These are phyloP conservation scores for Calycina herbarum DNA, from an alignment of 2,329 filamentous ascomycete species.

Conservation along the genomic window DNA sequence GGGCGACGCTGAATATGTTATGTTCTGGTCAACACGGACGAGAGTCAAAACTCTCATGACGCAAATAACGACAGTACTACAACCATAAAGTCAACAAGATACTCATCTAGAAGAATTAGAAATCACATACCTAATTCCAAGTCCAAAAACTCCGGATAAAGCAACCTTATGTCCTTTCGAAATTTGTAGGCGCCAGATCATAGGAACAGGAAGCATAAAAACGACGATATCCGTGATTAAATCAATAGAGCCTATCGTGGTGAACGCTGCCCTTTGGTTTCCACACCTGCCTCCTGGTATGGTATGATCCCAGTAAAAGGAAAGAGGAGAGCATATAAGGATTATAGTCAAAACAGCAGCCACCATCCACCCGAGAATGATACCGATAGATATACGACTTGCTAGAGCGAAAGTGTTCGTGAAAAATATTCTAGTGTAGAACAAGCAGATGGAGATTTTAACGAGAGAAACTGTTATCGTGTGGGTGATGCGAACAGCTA, in stretches of 20 bases:
- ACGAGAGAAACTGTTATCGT: slow-evolving; percentile 9
- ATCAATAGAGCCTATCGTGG: slow-evolving; percentile 16
- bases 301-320: slow-evolving; percentile 10
- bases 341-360: slow-evolving; percentile 1
- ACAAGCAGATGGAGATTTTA: slow-evolving; percentile 35
- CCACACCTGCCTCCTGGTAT: slow-evolving; percentile 10
- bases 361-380: slow-evolving; percentile 10
- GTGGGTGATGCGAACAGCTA: slow-evolving; percentile 9
- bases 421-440: slow-evolving; percentile 17
- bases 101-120: too few relatives aligned
- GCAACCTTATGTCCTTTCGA: slow-evolving; percentile 10
- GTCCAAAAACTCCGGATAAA: slow-evolving; percentile 13
- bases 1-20: slow-evolving; percentile 10
- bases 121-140: slow-evolving; percentile 9
- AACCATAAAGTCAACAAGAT: not conserved
- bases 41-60: slow-evolving; percentile 13
- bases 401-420: slow-evolving; percentile 6
- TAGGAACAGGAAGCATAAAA: slow-evolving; percentile 40
- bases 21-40: slow-evolving; percentile 1
- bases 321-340: slow-evolving; percentile 12
- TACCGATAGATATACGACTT: slow-evolving; percentile 6
- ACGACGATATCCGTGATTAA: slow-evolving; percentile 25
- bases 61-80: slow-evolving; percentile 12
- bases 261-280: slow-evolving; percentile 16
- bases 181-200: slow-evolving; percentile 40